Evolutionary conservation across 1,284 basidiomycete genomes (phyloP).

Genomic region (Apiotrichum porosum): DNA sequence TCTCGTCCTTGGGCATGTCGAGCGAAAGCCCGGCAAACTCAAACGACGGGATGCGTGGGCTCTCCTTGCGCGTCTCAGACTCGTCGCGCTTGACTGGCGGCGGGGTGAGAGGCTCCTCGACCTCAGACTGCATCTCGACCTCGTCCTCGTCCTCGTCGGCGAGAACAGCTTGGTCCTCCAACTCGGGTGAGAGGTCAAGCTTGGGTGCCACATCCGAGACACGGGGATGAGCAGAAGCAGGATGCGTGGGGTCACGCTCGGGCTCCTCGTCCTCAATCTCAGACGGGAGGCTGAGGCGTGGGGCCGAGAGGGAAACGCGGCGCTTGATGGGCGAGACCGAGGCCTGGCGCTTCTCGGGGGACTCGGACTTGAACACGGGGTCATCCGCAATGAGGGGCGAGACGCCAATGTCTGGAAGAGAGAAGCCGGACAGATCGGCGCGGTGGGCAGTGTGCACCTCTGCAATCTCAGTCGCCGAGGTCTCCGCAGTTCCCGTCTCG

Average conservation of each 20-base stretch:
- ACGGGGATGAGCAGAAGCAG: not conserved
- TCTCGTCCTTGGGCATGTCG: slow-evolving; percentile 4
- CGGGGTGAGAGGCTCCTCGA: slow-evolving; percentile 39
- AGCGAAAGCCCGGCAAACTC: slow-evolving; percentile 34
- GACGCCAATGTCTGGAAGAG: slow-evolving; percentile 36
- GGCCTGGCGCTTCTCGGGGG: too few relatives aligned
- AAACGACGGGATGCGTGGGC: slow-evolving; percentile 43
- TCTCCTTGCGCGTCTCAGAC: slow-evolving; percentile 24
- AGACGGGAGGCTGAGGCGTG: not conserved
- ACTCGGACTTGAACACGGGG: too few relatives aligned
- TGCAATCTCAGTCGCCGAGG: not conserved
- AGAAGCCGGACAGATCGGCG: slow-evolving; percentile 31
- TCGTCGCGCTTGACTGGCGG: slow-evolving; percentile 17
- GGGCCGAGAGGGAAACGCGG: slow-evolving; percentile 7
- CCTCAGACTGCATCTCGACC: slow-evolving; percentile 1
- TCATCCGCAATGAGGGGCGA: slow-evolving; percentile 30
- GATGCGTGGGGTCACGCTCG: not conserved
- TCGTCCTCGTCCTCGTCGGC: slow-evolving; percentile 3
- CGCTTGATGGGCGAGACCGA: not conserved
- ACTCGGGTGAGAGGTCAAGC: slow-evolving; percentile 5
- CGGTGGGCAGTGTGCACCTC: slow-evolving; percentile 10
- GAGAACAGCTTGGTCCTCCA: not conserved
- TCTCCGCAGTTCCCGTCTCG: too few relatives aligned
- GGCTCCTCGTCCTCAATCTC: not conserved
- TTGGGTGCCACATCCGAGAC: slow-evolving; percentile 1